Evolutionary conservation across 306 rosid species (phyloP).

Genomic region (Canavalia gladiata): DNA sequence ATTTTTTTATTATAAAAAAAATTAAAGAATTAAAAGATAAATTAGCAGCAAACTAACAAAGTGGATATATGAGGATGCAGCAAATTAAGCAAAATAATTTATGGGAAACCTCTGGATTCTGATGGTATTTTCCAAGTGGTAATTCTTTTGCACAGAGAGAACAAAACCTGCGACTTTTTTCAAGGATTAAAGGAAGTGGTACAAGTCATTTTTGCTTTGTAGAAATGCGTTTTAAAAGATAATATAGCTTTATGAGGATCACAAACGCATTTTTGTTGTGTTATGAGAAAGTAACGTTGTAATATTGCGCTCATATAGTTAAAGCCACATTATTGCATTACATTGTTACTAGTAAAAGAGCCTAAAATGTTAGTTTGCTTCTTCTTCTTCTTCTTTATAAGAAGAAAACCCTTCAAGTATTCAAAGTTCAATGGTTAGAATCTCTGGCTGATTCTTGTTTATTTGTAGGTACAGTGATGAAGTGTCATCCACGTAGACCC

Average conservation of each 20-base stretch:
- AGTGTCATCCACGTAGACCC: too few species aligned
- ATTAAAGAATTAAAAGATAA: slow-evolving; percentile 48
- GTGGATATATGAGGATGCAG: slow-evolving; percentile 39
- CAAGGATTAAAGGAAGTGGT: slow-evolving; percentile 43
- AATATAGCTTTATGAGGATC: too few species aligned
- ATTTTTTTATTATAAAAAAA: too few species aligned
- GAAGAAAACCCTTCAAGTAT: too few species aligned
- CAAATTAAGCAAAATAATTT: slow-evolving; percentile 55
- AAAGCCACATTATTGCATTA: not conserved
- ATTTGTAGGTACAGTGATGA: too few species aligned
- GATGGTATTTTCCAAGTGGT: too few species aligned
- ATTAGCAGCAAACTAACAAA: slow-evolving; percentile 61
- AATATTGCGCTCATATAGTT: not conserved
- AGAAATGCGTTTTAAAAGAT: too few species aligned
- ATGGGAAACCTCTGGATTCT: slow-evolving; percentile 69
- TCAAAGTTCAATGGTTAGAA: too few species aligned
- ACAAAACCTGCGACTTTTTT: not conserved
- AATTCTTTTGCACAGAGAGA: too few species aligned
- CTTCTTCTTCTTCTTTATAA: too few species aligned
- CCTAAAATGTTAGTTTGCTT: not conserved
- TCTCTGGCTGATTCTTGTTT: too few species aligned
- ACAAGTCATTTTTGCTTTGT: slow-evolving; percentile 43
- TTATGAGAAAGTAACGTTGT: not conserved
- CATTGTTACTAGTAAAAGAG: not conserved
- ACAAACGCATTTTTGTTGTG: not conserved